A percentile compares a stretch with the other conserved stretches of the same genome.
Evolutionary conservation across 495 filamentous ascomycete species (phyloP).

Genomic region (Xylaria bambusicola): DNA sequence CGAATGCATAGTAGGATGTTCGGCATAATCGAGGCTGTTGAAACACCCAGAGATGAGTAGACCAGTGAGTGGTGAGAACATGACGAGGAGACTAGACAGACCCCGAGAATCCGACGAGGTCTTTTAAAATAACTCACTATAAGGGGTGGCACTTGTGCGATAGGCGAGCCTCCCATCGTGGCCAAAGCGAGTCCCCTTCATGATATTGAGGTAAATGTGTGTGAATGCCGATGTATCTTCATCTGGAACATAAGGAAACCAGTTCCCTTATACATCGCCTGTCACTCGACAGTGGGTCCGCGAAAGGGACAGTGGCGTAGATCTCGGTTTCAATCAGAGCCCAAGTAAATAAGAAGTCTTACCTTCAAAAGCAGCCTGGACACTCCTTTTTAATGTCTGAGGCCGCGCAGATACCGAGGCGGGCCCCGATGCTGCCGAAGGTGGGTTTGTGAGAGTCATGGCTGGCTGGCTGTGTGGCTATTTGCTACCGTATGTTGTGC

Average conservation of each 20-base stretch:
- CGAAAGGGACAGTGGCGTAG: not conserved
- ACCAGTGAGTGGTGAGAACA: not conserved
- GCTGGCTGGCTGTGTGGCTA: not conserved
- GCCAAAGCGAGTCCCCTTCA: not conserved
- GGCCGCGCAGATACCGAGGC: constrained; percentile 44
- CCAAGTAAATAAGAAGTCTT: constrained; percentile 21
- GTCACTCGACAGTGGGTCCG: not conserved
- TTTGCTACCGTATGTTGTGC: constrained; percentile 6
- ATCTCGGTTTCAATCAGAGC: not conserved
- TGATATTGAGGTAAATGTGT: not conserved
- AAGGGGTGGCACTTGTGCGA: not conserved
- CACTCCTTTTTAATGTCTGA: constrained; percentile 68
- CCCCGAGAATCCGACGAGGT: too few species aligned
- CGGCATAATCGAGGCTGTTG: too few species aligned
- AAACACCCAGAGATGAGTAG: not conserved
- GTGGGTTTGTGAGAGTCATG: constrained; percentile 51
- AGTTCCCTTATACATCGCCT: not conserved
- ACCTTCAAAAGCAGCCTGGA: constrained; percentile 82
- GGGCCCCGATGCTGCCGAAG: constrained; percentile 46
- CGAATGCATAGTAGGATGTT: too few species aligned
- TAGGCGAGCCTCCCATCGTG: not conserved
- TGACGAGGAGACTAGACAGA: not conserved
- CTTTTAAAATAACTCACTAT: too few species aligned
- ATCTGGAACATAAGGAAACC: not conserved
- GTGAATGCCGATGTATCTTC: too few species aligned